phyloP scores from a whole-genome alignment of 2,329 filamentous ascomycete species.

The Hypoxylon sp. region DNA sequence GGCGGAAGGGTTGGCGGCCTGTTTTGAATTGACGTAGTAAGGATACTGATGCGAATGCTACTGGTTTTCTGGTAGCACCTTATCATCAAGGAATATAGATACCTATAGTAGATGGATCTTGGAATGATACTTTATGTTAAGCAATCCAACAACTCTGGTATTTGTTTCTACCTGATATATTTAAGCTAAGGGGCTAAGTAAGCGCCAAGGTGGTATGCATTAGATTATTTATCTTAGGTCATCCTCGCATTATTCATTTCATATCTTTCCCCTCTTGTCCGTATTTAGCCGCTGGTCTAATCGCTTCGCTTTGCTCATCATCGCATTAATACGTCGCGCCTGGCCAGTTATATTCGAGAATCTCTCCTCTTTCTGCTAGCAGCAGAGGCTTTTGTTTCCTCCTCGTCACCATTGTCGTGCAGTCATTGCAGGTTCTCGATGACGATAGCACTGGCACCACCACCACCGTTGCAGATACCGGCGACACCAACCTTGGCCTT shows the following conservation, averaged over 20 bases:
- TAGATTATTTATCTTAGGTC: conserved; percentile 11
- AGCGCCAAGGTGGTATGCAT: too few species aligned
- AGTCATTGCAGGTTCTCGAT: conserved; percentile 75
- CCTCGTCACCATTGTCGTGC: background rate
- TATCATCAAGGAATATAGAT: too few species aligned
- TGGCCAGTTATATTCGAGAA: conserved; percentile 20
- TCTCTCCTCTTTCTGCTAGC: conserved; percentile 8
- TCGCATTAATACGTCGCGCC: conserved; percentile 6
- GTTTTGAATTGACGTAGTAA: conserved; percentile 54
- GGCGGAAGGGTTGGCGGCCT: conserved; percentile 67
- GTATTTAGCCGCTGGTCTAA: background rate
- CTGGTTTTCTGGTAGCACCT: too few species aligned
- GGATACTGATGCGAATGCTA: too few species aligned
- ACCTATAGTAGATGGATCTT: too few species aligned
- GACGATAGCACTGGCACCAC: conserved; percentile 92
- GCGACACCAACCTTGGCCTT: conserved; percentile 92
- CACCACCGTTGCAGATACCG: conserved; percentile 97
- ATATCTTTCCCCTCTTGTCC: background rate
- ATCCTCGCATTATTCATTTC: conserved; percentile 4
- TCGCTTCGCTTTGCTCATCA: background rate
- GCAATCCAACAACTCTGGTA: too few species aligned
- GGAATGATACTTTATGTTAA: too few species aligned
- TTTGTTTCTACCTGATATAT: background rate
- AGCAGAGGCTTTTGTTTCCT: background rate
- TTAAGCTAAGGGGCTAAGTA: too few species aligned